Base-by-base conservation (phyloP, 2,329 filamentous ascomycete species). In the Colletotrichum nymphaeae region DNA sequence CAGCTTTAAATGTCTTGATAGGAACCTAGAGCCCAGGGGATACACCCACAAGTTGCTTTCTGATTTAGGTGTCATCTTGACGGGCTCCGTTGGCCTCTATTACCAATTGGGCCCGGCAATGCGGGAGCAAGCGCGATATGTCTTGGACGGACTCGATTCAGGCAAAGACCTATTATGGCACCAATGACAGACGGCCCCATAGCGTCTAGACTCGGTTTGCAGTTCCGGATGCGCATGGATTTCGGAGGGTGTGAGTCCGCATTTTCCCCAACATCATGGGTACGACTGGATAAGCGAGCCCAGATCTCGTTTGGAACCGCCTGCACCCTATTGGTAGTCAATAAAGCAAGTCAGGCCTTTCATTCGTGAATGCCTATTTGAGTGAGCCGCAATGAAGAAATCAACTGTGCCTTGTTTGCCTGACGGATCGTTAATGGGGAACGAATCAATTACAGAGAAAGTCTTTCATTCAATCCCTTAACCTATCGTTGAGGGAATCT, bases 181-280 rank as follows among this genome's bases (percentile, higher is more conserved):
- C 67, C 46, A 73, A 73, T 70, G 55, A 37, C 35, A 49, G 22
- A 19, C 32, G 35, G 24, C 67, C 63, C 65, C 69, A 58, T n/a
- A n/a, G 53, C 24, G 9, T 24, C 9, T 24, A 11, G 16, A 4
- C 22, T 37, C 22, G 69, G 56, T 2, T 30, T 7, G 19, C 59
- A 42, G 69, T 59, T 46, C 53, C 65, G 53, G 26, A 19, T 59
- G 12, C 5, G 19, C 24, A 2, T 53, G 58, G 14, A 11, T 14
- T 5, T 72, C 69, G 69, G 69, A 72, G 35, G 42, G 24, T 64
- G 59, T 72, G 37, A 11, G n/a, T 69, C 69, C 69, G 69, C 42
- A 52, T 42, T 53, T 9, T 58, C 63, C 6, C 37, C 53, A 72
- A 6, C 16, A 22, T 22, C 19, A 22, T n/a, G 19, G 8, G 42